Conservation (phyloP, 805 yeast species). For the Starmerella asiatica region DNA sequence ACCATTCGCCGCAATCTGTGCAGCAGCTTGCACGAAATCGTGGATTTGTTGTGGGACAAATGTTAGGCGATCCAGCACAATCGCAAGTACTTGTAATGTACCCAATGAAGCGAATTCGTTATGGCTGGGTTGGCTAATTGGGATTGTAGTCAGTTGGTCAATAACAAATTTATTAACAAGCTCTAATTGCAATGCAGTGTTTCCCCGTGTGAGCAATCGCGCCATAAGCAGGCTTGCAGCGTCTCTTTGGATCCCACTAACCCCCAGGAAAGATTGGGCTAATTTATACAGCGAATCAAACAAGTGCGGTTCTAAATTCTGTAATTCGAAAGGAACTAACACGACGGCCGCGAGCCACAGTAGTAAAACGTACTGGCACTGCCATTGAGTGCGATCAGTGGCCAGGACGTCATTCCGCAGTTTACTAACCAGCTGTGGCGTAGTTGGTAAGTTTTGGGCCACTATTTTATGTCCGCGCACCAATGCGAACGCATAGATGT, state of each 20-base stretch:
- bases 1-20: background rate
- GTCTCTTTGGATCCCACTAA: slow-evolving; percentile 46
- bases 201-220: slow-evolving; percentile 36
- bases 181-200: background rate
- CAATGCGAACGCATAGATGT: slow-evolving; percentile 43
- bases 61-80: slow-evolving; percentile 9
- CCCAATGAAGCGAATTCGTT: background rate
- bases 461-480: slow-evolving; percentile 53
- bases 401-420: background rate
- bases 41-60: slow-evolving; percentile 1
- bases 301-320: slow-evolving; percentile 26
- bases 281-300: slow-evolving; percentile 29
- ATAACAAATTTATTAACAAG: background rate
- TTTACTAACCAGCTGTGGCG: slow-evolving; percentile 27
- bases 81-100: slow-evolving; percentile 6
- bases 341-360: slow-evolving; percentile 62
- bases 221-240: slow-evolving; percentile 42
- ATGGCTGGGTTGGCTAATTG: background rate
- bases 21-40: background rate
- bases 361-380: slow-evolving; percentile 37
- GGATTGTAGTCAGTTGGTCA: background rate
- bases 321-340: slow-evolving; percentile 60
- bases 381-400: slow-evolving; percentile 30
- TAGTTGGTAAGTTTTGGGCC: slow-evolving; percentile 46
- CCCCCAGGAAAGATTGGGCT: slow-evolving; percentile 27